phyloP scores from a whole-genome alignment of 495 filamentous ascomycete species.

The Gamarada debralockiae region DNA sequence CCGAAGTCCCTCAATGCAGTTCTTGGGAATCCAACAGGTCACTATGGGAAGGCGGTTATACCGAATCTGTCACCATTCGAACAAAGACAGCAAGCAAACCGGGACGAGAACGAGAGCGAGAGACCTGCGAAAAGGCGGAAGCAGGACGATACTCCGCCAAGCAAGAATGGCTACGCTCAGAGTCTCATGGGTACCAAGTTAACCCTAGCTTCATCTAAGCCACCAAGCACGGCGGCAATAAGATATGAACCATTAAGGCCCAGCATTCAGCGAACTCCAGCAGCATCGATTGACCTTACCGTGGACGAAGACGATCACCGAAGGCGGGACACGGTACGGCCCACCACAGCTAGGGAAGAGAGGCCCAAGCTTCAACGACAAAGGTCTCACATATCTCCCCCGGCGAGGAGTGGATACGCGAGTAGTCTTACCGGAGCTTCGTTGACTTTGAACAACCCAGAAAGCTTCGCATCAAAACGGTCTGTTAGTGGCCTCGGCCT shows the following conservation, averaged over 20 bases:
- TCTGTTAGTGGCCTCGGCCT: background rate
- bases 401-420: slow-evolving; percentile 18
- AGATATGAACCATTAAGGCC: slow-evolving; percentile 16
- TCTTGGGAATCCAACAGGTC: slow-evolving; percentile 40
- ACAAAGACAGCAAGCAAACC: slow-evolving; percentile 31
- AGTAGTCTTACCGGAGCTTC: slow-evolving; percentile 22
- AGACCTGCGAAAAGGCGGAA: slow-evolving; percentile 22
- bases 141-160: slow-evolving; percentile 8
- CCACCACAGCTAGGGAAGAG: too few species aligned
- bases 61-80: slow-evolving; percentile 47
- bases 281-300: slow-evolving; percentile 19
- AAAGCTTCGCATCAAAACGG: background rate
- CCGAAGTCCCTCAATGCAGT: slow-evolving; percentile 42
- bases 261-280: background rate
- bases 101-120: slow-evolving; percentile 1
- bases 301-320: slow-evolving; percentile 15
- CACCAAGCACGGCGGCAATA: slow-evolving; percentile 18
- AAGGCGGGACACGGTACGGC: too few species aligned
- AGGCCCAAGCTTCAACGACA: background rate
- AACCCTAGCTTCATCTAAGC: slow-evolving; percentile 28
- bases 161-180: slow-evolving; percentile 47
- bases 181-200: slow-evolving; percentile 46
- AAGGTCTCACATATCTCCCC: slow-evolving; percentile 8
- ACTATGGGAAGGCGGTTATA: slow-evolving; percentile 45
- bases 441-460: slow-evolving; percentile 10